A percentile compares a stretch with the other conserved stretches of the same genome.
phyloP scores from a whole-genome alignment of 1,284 basidiomycete genomes.

The Malassezia sympodialis region DNA sequence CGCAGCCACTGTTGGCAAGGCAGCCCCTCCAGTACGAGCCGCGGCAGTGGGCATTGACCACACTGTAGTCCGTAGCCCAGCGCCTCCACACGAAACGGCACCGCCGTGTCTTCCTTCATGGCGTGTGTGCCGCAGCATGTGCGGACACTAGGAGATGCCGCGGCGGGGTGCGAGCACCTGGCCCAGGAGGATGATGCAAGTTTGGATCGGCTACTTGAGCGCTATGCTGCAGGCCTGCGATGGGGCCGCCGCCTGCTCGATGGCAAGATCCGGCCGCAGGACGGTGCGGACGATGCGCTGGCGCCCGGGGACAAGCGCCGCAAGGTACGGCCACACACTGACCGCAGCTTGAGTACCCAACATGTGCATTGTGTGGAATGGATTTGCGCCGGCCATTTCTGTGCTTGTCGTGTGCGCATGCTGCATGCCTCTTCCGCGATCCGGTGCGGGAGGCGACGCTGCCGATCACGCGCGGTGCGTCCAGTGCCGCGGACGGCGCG shows the following conservation, averaged over 20 bases:
- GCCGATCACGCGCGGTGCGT: constrained; percentile 11
- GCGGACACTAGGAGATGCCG: not conserved
- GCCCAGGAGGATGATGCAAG: not conserved
- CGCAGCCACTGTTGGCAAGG: not conserved
- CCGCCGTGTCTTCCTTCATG: not conserved
- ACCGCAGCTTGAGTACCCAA: constrained; percentile 35
- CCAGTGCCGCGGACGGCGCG: constrained; percentile 15
- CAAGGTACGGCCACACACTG: not conserved
- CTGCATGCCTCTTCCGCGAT: constrained; percentile 32
- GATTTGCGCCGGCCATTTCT: constrained; percentile 40
- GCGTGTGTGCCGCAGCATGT: not conserved
- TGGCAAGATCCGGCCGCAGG: constrained; percentile 25
- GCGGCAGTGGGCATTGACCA: constrained; percentile 4
- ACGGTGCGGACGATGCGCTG: constrained; percentile 19
- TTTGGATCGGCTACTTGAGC: constrained; percentile 21
- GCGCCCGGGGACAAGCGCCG: constrained; percentile 6
- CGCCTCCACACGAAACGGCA: not conserved
- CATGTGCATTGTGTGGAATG: constrained; percentile 27
- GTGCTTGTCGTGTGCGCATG: constrained; percentile 37
- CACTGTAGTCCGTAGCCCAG: not conserved
- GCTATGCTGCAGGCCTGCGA: constrained; percentile 32
- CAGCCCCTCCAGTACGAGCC: not conserved
- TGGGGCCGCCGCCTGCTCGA: constrained; percentile 31
- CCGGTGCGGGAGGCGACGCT: constrained; percentile 3
- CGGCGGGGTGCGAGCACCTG: constrained; percentile 13